Evolutionary conservation across 1,284 basidiomycete genomes (phyloP), one percentile per base, ranked within the genome.

Genomic region (Trametes versicolor): DNA sequence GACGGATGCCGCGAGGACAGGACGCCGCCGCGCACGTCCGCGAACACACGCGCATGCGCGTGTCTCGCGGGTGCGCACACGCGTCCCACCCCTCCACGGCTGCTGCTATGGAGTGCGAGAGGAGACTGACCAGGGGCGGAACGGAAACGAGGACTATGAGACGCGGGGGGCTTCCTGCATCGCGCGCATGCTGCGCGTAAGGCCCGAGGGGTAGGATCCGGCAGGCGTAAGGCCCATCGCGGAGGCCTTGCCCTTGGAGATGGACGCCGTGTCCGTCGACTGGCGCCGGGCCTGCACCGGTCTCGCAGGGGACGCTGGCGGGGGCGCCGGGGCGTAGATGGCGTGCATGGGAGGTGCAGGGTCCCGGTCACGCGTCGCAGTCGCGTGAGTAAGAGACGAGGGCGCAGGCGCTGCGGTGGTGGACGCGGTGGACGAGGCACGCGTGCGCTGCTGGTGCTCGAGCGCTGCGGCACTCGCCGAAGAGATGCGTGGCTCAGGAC

Each of bases 171-270:
- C 57, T 34, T 72, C 69, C 54, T 66, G 65, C 61, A 63, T 62
- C 39, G 67, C 69, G 62, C 71, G 68, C 37, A 71, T 57, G 57
- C 64, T 71, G 21, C 68, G 53, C 19, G 71, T 67, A 17, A 72
- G 65, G 27, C 64, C 64, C 19, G 71, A 72, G 25, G 53, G 58
- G 39, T 67, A 66, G 37, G 62, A n/a, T 17, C 62, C 49, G 54
- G 53, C 34, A 41, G 63, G 59, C 7, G 41, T 37, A 25, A 63
- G 53, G 34, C 64, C 64, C 49, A 63, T 60, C 6, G 55, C n/a
- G 15, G 67, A 41, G 12, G 60, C 41, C 47, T 67, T 69, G 49
- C 63, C 60, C 63, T 67, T 71, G 36, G 69, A 69, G 13, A 63
- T 29, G 10, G 62, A 56, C 17, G 32, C 17, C 7, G 53, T 60